Base-by-base conservation (phyloP, 2,329 filamentous ascomycete species). In the Cadophora sp. region DNA sequence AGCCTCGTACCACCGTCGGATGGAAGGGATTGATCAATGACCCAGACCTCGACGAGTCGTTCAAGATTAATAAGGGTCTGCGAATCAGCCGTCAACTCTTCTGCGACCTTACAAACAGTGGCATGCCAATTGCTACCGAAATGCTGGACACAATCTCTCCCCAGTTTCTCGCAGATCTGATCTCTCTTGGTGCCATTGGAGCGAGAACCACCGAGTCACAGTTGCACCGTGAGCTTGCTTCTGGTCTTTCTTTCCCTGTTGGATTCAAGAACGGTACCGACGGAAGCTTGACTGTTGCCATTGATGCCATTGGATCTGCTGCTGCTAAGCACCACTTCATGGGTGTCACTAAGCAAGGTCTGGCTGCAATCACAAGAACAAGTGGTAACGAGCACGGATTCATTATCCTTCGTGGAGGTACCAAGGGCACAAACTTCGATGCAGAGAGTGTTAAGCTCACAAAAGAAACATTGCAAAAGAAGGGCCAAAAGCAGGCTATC, bases 21-120 rank as follows among this genome's bases (percentile, higher is more conserved):
- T 99, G 96, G 96, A 99, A 99, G 83, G 96, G 96, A 62, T 85
- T 99, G 80, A 97, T 99, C 86, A 99, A 99, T 82, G 96, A 99
- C 80, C 96, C 96, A 2, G 94, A 98, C 76, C 97, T 99, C 79
- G 93, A 99, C 80, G 91, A 96, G 79, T 96, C 91, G 77, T 99
- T 92, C 90, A 89, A 97, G 83, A 99, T 99, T 85, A 99, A 99
- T 89, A 98, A 98, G 86, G 96, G 96, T 62, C 87, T 99, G 65
- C 89, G 93, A 36, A 89, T 97, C 66, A 95, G 92, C n/a, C 88
- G 96, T 75, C 91, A 97, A 82, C 86, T 99, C 78, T 99, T 97
- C 83, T 89, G 91, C 75, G 94, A 98, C 77, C 85, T 99, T 69
- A 99, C 95, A 43, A 84, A 84, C 69, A 84, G 85, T 71, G 96